Base-by-base conservation (phyloP, 306 rosid genomes). In the Dicorynia guianensis region DNA sequence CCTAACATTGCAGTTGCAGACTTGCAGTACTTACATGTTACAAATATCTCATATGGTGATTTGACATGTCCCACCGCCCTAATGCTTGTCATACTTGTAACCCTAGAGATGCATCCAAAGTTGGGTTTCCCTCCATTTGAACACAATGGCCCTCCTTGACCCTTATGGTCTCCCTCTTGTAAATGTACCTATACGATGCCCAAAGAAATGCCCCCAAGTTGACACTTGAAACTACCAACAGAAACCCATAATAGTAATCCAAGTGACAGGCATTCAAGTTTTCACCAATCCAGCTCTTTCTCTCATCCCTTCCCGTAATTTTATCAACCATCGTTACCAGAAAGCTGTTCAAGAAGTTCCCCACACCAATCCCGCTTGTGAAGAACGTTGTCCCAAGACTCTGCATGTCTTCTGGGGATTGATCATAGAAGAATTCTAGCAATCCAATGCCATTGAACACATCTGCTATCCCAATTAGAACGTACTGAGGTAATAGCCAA, bases 401-500 rank as follows among this genome's bases (percentile, higher is more conserved):
- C 73, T 92, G 91, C 96, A 92, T 92, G n/a, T 78, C 83, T 68
- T 89, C 96, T 0, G 97, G 98, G 35, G 96, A 93, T 61, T 95
- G 98, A 42, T 95, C 98, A 39, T 95, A 92, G 84, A 95, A 95
- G 69, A 95, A 95, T 49, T 95, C 98, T 11, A 95, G 65, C 78
- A 87, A 90, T 5, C 96, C 97, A 59, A 91, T 90, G 72, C 89
- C 96, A 8, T 87, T 49, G 69, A 92, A 95, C 6, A 96, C 92
- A 79, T 92, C 96, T 0, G 96, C 93, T 25, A 81, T 84, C 18
- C 98, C 97, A 85, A 92, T 83, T 1, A 95, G 87, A 53, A 90
- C 76, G 50, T 88, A 94, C n/a, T 94, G 98, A 4, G 98, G 98
- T 49, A 94, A 73, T 17, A 95, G 20, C 87, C 89, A 80, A 71